Evolutionary conservation across 352 stramenopile species (phyloP), one percentile per base, ranked within the genome.

Genomic region (Pythium scleroteichum): DNA sequence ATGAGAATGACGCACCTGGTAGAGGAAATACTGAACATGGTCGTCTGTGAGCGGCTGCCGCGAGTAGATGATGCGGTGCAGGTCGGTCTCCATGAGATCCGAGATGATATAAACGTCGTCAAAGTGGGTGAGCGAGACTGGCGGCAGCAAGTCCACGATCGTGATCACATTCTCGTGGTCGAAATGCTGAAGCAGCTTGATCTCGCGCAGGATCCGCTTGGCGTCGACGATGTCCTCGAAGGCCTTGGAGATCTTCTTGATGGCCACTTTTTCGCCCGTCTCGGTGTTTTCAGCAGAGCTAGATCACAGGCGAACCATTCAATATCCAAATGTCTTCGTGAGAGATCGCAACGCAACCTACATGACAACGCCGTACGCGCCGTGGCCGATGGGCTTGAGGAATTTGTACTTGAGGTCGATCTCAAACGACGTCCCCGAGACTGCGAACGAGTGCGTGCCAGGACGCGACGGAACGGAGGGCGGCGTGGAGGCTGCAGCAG

Each of bases 171-270:
- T 98, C 71, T 98, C 89, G 70, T 97, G 92, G 52, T 95, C 80
- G 83, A 99, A 96, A 51, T 96, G 88, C 63, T 96, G 87, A 45
- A 98, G 66, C 38, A 98, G 72, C 53, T 96, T 95, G 68, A 99
- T 98, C 75, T 99, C 97, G 22, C 97, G 85, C 45, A 99, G 76
- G 62, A 99, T 99, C 46, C 97, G 92, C 75, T 99, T 99, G 39
- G 97, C 98, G 71, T 99, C 98, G 45, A 99, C 96, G 32, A 99
- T 90, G 75, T 99, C 97, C 50, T 98, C 94, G 67, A 99, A 99
- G 10, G 84, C 83, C 62, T 87, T 92, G 39, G 84, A 90, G 46
- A 96, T 88, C 66, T 94, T 96, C 71, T 95, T 96, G 53, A 95
- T 89, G 9, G 88, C 88, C 7, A 95, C 82, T 59, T 94, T 94